Percentiles rank a stretch among this genome's conserved stretches.
Conservation (phyloP, 2,329 filamentous ascomycete species). For the Chaetomium sp. region DNA sequence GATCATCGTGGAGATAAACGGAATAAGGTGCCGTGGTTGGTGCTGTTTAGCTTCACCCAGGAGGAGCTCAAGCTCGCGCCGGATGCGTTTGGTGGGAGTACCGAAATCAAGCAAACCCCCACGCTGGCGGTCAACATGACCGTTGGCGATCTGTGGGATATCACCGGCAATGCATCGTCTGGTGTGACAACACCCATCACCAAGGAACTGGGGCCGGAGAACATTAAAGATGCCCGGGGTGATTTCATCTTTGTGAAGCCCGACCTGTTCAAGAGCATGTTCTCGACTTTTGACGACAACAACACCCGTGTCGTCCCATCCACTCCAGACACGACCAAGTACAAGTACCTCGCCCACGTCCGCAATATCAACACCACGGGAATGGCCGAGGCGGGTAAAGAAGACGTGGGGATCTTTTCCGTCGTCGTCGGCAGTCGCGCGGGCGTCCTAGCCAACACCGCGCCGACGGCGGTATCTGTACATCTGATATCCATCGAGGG, state of each 20-base stretch:
- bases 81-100: constrained; percentile 18
- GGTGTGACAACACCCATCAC: too few relatives aligned
- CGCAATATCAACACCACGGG: constrained; percentile 34
- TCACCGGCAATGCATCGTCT: neutral
- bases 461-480: constrained; percentile 26
- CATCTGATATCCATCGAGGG: constrained; percentile 36
- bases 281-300: constrained; percentile 15
- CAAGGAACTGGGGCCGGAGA: too few relatives aligned
- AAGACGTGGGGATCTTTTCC: constrained; percentile 25
- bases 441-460: constrained; percentile 26
- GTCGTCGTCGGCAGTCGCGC: constrained; percentile 32
- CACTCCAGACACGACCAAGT: constrained; percentile 18
- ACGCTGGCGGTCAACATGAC: constrained; percentile 25
- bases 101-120: constrained; percentile 9
- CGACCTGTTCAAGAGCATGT: constrained; percentile 15
- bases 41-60: constrained; percentile 30
- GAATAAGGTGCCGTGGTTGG: constrained; percentile 36
- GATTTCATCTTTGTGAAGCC: constrained; percentile 29
- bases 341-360: constrained; percentile 34
- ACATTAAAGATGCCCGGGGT: constrained; percentile 2
- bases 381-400: constrained; percentile 32
- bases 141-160: neutral
- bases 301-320: neutral
- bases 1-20: neutral
- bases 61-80: constrained; percentile 25